A percentile compares a stretch with the other conserved stretches of the same genome.
Evolutionary conservation across 805 yeast species (phyloP).

Genomic region (Metschnikowia baotianmanensis): DNA sequence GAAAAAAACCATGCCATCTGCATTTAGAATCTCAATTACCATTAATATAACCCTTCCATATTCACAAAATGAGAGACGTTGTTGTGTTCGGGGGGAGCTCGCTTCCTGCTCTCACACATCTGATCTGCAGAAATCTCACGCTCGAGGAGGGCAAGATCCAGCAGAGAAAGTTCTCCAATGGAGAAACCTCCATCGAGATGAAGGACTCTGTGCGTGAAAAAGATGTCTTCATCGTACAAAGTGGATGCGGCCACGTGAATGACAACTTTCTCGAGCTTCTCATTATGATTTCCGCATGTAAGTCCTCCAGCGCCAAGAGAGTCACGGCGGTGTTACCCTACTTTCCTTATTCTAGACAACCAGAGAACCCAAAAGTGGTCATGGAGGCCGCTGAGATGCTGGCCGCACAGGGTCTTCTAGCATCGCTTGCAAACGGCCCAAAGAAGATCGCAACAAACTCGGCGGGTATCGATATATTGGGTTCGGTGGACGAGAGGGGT

Average conservation of each 20-base stretch:
- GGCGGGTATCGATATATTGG: slow-evolving; percentile 31
- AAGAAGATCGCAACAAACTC: slow-evolving; percentile 33
- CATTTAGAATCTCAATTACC: neutral
- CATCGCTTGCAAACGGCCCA: slow-evolving; percentile 15
- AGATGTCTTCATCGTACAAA: slow-evolving; percentile 88
- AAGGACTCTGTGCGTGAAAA: slow-evolving; percentile 91
- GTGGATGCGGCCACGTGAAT: slow-evolving; percentile 85
- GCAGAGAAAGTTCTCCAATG: slow-evolving; percentile 72
- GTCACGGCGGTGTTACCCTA: slow-evolving; percentile 91
- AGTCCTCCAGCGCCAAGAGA: slow-evolving; percentile 82
- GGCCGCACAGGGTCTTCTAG: slow-evolving; percentile 13
- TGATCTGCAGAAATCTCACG: slow-evolving; percentile 77
- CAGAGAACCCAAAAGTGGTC: slow-evolving; percentile 65
- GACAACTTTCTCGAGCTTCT: slow-evolving; percentile 81
- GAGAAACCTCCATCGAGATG: slow-evolving; percentile 87
- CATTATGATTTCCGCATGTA: slow-evolving; percentile 87
- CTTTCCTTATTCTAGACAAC: slow-evolving; percentile 95
- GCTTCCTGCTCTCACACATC: slow-evolving; percentile 72
- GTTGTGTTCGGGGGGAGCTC: slow-evolving; percentile 89
- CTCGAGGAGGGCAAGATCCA: slow-evolving; percentile 66
- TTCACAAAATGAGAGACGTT: slow-evolving; percentile 66
- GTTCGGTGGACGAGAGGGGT: slow-evolving; percentile 36
- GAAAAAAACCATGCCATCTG: neutral
- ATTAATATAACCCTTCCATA: neutral
- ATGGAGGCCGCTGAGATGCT: slow-evolving; percentile 17